Evolutionary conservation across 805 yeast species (phyloP).

Genomic region (Yamadazyma philogaea): DNA sequence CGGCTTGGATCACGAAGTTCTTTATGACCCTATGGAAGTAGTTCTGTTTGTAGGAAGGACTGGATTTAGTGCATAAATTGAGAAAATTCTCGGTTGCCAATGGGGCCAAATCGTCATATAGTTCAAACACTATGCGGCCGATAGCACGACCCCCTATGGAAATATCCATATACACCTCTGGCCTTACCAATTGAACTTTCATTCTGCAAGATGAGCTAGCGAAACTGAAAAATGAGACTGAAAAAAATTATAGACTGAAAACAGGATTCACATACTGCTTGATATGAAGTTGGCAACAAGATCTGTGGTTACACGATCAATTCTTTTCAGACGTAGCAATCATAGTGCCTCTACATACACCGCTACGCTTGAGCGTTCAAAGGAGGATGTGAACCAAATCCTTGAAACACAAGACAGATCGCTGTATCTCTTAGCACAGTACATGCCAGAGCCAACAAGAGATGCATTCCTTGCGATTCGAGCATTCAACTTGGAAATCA

Average conservation of each 20-base stretch:
- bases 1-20: conserved; percentile 71
- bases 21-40: conserved; percentile 62
- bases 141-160: conserved; percentile 35
- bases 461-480: conserved; percentile 62
- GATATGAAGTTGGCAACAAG: no score
- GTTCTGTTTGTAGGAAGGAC: conserved; percentile 37
- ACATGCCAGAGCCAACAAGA: conserved; percentile 62
- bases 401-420: conserved; percentile 56
- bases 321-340: not conserved
- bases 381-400: conserved; percentile 44
- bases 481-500: conserved; percentile 63
- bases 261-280: no score
- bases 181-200: conserved; percentile 30
- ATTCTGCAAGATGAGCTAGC: conserved; percentile 17
- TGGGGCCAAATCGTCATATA: conserved; percentile 53
- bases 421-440: conserved; percentile 62
- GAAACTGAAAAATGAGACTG: not conserved
- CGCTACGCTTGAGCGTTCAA: conserved; percentile 19
- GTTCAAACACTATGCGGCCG: conserved; percentile 63
- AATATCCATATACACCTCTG: conserved; percentile 51
- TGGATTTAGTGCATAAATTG: conserved; percentile 37
- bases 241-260: no score
- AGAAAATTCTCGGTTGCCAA: conserved; percentile 50
- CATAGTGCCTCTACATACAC: conserved; percentile 9
- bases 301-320: not conserved